Evolutionary conservation across 768 basidiomycete species (phyloP), one percentile per base, ranked within the genome.

Genomic region (Russula lepida): DNA sequence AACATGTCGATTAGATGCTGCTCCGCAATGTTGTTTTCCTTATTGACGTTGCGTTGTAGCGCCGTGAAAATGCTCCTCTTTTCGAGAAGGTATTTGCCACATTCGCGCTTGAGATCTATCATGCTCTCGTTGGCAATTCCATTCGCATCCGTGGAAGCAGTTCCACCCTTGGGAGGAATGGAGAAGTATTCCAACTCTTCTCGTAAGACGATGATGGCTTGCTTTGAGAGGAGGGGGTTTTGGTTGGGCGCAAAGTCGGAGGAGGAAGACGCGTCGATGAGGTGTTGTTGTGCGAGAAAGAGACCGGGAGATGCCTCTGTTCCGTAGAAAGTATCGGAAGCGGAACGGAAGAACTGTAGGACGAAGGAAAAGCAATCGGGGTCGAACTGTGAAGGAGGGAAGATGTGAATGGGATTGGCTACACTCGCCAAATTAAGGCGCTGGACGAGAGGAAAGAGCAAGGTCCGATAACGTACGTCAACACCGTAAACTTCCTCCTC

Each of bases 1-100:
- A 99, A 79, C 97, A 99, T 99, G 75, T 98, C 97, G 74, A 99
- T 99, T 68, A 99, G 77, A 76, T 99, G 97, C 75, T 98, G 95
- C 75, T 99, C 97, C 19, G 97, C 97, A 56, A 97, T 80, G 72
- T 99, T 98, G 71, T 98, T 98, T 77, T 98, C 95, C 78, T 95
- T 95, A 76, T 95, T 95, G 65, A 98, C 95, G 74, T 99, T 99
- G 68, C 97, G 81, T 78, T 99, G 95, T 58, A 99, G 78, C 43
- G 97, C 97, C 3, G 95, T 95, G 73, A 99, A 99, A 69, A 99
- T 97, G 73, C 87, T 91, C 70, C 82, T 81, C 74, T 92, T 89
- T 59, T 89, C 88, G 72, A 95, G 87, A 64, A 99, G 79, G 68
- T 86, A 89, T 64, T 85, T 81, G 23, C 97, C 97, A 66, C 92